phyloP scores from a whole-genome alignment of 495 filamentous ascomycete species.

The Penicillium desertorum region DNA sequence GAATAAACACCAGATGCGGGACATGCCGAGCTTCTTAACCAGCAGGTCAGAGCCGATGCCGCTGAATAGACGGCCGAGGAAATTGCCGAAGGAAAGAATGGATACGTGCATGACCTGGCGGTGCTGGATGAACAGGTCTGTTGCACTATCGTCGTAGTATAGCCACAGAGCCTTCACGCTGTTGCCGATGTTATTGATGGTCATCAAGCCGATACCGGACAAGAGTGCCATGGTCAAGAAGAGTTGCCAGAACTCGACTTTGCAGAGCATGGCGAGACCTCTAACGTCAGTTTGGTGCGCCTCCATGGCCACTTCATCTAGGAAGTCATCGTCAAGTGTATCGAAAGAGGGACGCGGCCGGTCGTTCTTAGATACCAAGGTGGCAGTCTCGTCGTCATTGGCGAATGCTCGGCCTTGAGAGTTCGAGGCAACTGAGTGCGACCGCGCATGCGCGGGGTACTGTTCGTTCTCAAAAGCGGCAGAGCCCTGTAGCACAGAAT shows the following conservation, averaged over 20 bases:
- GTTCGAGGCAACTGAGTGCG: conserved; percentile 41
- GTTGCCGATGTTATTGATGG: conserved; percentile 98
- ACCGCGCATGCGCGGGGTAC: conserved; percentile 32
- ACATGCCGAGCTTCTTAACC: conserved; percentile 73
- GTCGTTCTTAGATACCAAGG: conserved; percentile 68
- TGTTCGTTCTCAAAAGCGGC: conserved; percentile 33
- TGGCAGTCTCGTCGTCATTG: conserved; percentile 71
- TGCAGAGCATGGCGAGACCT: conserved; percentile 72
- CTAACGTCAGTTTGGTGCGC: conserved; percentile 84
- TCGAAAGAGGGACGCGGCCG: conserved; percentile 28
- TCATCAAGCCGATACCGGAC: conserved; percentile 94
- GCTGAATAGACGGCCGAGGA: conserved; percentile 66
- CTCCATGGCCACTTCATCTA: conserved; percentile 43
- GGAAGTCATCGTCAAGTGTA: conserved; percentile 40
- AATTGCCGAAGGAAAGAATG: conserved; percentile 82
- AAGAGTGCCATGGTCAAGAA: conserved; percentile 83
- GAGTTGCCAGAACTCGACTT: conserved; percentile 84
- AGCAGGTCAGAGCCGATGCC: conserved; percentile 87
- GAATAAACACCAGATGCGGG: conserved; percentile 86
- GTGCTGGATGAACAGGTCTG: conserved; percentile 72
- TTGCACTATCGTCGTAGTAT: conserved; percentile 72
- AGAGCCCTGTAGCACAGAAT: conserved; percentile 66
- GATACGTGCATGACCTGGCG: conserved; percentile 92
- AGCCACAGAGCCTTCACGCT: conserved; percentile 78
- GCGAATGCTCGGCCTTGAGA: conserved; percentile 32